These are phyloP conservation scores for Eremochloa ophiuroides DNA, from an alignment of 176 grass and related monocot genomes.

Conservation along the genomic window DNA sequence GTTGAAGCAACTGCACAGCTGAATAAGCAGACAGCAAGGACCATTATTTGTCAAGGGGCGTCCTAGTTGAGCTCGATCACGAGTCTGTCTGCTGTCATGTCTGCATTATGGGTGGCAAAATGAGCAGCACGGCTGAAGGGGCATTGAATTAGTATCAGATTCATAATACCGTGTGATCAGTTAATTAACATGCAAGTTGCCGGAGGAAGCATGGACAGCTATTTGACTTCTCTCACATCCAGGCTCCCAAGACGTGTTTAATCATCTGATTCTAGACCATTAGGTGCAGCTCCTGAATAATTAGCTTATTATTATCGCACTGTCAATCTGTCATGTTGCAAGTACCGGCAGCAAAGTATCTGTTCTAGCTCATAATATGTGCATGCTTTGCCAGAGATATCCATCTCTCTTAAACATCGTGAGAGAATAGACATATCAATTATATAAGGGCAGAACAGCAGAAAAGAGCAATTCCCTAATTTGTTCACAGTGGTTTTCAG, in stretches of 20 bases:
- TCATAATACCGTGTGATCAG: neutral
- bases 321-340: neutral
- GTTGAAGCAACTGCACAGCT: neutral
- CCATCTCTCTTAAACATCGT: neutral
- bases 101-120: neutral
- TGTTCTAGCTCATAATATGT: neutral
- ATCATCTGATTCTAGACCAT: neutral
- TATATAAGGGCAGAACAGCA: neutral
- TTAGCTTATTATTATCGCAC: neutral
- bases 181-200: neutral
- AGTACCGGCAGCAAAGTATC: neutral
- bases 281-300: neutral
- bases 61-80: neutral
- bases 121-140: neutral
- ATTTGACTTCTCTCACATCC: slow-evolving; percentile 3
- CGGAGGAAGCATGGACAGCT: neutral
- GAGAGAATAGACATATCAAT: neutral
- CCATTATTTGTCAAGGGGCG: neutral
- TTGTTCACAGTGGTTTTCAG: neutral
- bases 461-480: neutral
- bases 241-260: neutral
- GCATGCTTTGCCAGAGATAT: neutral
- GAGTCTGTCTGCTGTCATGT: slow-evolving; percentile 15
- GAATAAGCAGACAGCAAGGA: slow-evolving; percentile 7
- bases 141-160: neutral